Evolutionary conservation across 2,329 filamentous ascomycete genomes (phyloP).

Genomic region (Dactylellina drechsleri): DNA sequence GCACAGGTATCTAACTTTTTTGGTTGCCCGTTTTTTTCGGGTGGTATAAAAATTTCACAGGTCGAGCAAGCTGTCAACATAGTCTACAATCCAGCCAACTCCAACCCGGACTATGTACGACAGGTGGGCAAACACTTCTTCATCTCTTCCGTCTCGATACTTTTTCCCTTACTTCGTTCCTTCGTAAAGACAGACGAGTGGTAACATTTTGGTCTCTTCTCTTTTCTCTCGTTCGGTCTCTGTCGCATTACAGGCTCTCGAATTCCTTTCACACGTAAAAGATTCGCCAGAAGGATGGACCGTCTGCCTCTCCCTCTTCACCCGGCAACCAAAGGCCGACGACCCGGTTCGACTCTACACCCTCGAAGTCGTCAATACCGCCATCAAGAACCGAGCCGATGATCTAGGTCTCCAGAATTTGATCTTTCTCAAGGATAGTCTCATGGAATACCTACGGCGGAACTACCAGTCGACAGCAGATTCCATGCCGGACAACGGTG

Average conservation of each 20-base stretch:
- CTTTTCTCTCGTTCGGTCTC: background rate
- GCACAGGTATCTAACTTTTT: background rate
- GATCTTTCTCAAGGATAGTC: constrained; percentile 78
- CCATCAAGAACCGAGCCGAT: constrained; percentile 65
- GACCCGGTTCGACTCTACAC: constrained; percentile 89
- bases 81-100: constrained; percentile 45
- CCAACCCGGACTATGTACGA: constrained; percentile 47
- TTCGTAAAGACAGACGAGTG: constrained; percentile 1
- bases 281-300: constrained; percentile 88
- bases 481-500: constrained; percentile 73
- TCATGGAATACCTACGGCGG: constrained; percentile 81
- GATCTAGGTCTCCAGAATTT: constrained; percentile 68
- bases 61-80: constrained; percentile 54
- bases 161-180: background rate
- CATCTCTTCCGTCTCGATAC: background rate
- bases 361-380: constrained; percentile 92
- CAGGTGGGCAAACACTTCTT: constrained; percentile 37
- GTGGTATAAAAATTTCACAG: constrained; percentile 10
- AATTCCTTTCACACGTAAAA: constrained; percentile 81
- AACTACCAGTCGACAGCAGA: constrained; percentile 65
- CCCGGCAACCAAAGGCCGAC: constrained; percentile 76
- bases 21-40: background rate
- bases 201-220: constrained; percentile 14
- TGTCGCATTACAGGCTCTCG: constrained; percentile 66
- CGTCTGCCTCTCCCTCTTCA: constrained; percentile 86